Conservation (phyloP, 306 rosid species). For the Castanea crenata region DNA sequence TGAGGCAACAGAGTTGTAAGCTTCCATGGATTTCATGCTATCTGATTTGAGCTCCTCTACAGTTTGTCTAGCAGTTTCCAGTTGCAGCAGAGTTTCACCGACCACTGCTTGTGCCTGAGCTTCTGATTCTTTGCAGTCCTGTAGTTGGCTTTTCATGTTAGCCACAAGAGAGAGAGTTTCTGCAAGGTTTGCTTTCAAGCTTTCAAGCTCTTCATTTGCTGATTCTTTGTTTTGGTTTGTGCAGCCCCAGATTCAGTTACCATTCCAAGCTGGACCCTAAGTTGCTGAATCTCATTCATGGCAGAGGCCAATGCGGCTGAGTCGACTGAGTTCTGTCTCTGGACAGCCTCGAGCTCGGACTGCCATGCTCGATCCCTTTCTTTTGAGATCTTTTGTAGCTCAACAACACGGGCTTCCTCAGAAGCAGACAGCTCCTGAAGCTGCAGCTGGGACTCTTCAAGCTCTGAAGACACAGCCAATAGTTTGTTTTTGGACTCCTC, state of each 20-base stretch:
- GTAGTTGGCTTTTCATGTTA: constrained; percentile 55
- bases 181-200: constrained; percentile 59
- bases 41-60: constrained; percentile 60
- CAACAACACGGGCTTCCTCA: constrained; percentile 46
- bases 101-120: constrained; percentile 53
- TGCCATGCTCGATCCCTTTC: constrained; percentile 50
- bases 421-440: constrained; percentile 53
- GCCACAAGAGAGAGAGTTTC: constrained; percentile 63
- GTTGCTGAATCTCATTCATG: constrained; percentile 61
- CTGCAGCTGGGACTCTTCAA: constrained; percentile 62
- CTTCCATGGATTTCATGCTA: constrained; percentile 48
- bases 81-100: constrained; percentile 62
- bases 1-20: constrained; percentile 44
- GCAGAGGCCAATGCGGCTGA: constrained; percentile 62
- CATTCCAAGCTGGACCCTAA: constrained; percentile 62
- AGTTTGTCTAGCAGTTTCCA: constrained; percentile 56
- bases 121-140: constrained; percentile 61
- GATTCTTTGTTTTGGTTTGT: constrained; percentile 45
- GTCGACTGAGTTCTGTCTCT: constrained; percentile 50
- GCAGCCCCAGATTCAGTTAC: constrained; percentile 48
- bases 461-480: constrained; percentile 52
- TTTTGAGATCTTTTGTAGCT: constrained; percentile 50
- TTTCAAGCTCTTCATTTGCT: constrained; percentile 53
- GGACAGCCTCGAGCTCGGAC: constrained; percentile 49
- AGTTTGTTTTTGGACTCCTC: constrained; percentile 63